phyloP scores from a whole-genome alignment of 2,329 filamentous ascomycete species.

The Claviceps sorghi region DNA sequence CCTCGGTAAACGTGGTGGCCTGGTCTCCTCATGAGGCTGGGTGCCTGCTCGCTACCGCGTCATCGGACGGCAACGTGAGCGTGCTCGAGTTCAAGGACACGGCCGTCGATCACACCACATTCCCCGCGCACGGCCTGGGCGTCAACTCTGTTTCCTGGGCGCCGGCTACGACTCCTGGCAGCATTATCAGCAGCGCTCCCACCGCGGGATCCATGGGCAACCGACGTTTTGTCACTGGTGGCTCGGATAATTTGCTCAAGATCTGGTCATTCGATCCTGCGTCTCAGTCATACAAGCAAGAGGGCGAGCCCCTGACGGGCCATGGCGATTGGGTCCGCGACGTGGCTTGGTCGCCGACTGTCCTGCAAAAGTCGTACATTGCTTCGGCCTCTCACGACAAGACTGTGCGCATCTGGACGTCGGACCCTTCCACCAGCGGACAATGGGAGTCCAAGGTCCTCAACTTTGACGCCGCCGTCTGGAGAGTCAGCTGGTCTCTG shows the following conservation, averaged over 20 bases:
- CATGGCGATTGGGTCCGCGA: conserved; percentile 96
- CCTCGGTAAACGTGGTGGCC: conserved; percentile 88
- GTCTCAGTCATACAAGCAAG: conserved; percentile 46
- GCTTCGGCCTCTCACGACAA: conserved; percentile 92
- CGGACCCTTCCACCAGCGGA: conserved; percentile 42
- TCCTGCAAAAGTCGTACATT: conserved; percentile 92
- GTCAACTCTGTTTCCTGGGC: conserved; percentile 97
- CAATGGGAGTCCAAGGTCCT: conserved; percentile 80
- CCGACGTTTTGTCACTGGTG: conserved; percentile 83
- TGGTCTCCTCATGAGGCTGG: conserved; percentile 97
- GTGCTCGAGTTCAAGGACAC: conserved; percentile 97
- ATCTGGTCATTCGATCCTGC: conserved; percentile 70
- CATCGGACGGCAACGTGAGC: conserved; percentile 81
- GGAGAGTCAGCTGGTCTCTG: conserved; percentile 95
- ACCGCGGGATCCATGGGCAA: conserved; percentile 46
- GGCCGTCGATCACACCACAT: conserved; percentile 76
- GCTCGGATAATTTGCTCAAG: conserved; percentile 85
- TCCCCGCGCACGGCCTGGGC: conserved; percentile 82
- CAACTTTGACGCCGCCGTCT: conserved; percentile 76
- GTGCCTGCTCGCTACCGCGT: conserved; percentile 87
- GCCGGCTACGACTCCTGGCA: conserved; percentile 69
- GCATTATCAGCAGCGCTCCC: conserved; percentile 60
- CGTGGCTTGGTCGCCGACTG: conserved; percentile 91
- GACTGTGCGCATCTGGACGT: conserved; percentile 95
- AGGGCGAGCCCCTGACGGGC: conserved; percentile 53